Base-by-base conservation (phyloP, 2,329 filamentous ascomycete genomes). In the Fonsecaea pedrosoi region DNA sequence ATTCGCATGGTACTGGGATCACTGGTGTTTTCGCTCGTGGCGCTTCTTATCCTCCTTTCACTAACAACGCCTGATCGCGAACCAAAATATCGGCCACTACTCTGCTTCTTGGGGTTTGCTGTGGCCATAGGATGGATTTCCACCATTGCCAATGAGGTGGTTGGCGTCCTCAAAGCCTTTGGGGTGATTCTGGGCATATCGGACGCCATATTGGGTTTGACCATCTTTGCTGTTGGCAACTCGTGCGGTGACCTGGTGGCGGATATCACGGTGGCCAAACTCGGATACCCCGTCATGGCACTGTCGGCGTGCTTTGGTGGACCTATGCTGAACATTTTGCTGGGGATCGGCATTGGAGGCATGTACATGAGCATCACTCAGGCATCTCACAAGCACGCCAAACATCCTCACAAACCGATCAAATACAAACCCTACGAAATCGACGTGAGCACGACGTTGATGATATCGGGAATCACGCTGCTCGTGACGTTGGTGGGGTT, bases 231-330 rank as follows among this genome's bases (percentile, higher is more conserved):
- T 2, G 92, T 97, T 38, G 95, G 95, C 34, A 99, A 99, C 79
- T 96, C 92, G 8, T 85, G 98, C 8, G 94, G 95, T 42, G 95
- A 99, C 74, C 84, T 99, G 15, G 92, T 99, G 9, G 94, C 95
- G 15, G 91, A 99, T 76, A 91, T 98, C 62, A 99, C 95, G 0
- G 91, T 99, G 42, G 95, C 95, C 3, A 88, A 92, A 38, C 87
- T 99, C 2, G 95, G 95, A 2, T 97, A 94, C 78, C 95, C 95
- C 0, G 93, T 99, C 69, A 99, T 99, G 95, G 95, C 95, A 0
- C 81, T 90, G 48, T 94, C 92, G 38, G 95, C 95, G 4, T 99
- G 95, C 77, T 97, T 99, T 77, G 95, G 95, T n/a, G 96, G 95
- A 0, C 95, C 95, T 0, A 94, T 99, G 92, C 86, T 99, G 48